Evolutionary conservation across 2,329 filamentous ascomycete species (phyloP), one percentile per base, ranked within the genome.

Genomic region (Ceratocystis lukuohia): DNA sequence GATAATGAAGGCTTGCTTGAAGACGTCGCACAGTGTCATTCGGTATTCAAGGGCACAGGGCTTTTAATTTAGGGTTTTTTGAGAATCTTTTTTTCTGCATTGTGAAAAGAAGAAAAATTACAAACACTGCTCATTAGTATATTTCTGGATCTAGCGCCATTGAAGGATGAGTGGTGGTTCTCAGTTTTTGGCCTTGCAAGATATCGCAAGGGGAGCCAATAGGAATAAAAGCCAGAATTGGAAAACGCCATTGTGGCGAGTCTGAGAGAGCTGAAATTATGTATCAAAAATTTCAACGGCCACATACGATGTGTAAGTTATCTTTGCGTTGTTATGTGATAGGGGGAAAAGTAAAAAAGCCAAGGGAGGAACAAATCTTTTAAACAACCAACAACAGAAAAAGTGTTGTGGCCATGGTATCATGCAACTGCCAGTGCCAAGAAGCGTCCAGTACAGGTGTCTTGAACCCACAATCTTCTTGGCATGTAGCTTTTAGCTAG

Each of bases 201-300:
- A 53, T 28, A 53, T 10, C 15, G 22, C 48, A 53, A 12, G 22
- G 20, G 7, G 17, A 53, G 28, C 12, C 30, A 59, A 33, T 33
- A 37, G 56, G 28, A 30, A 37, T 28, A 59, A 37, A 17, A 28
- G 8, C 48, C 22, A 56, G 33, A 17, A 7, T 7, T 17, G 33
- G 30, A 37, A 59, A 59, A n/a, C 56, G 56, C 56, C 30, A n/a
- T 33, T 59, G 56, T 59, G 56, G 12, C 56, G 33, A 59, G 56
- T 37, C 56, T 17, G n/a, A 2, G 12, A 33, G 56, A 59, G 56
- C 56, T 59, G 28, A 59, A 59, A 37, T 33, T 37, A 37, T 59
- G 30, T 45, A 8, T 62, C 72, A 76, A 68, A 67, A 37, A 25
- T 28, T 53, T 22, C 22, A 22, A 25, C 7, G 7, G 15, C 2